Conservation (phyloP, 805 yeast species). For the Myxozyma vanderwaltii region DNA sequence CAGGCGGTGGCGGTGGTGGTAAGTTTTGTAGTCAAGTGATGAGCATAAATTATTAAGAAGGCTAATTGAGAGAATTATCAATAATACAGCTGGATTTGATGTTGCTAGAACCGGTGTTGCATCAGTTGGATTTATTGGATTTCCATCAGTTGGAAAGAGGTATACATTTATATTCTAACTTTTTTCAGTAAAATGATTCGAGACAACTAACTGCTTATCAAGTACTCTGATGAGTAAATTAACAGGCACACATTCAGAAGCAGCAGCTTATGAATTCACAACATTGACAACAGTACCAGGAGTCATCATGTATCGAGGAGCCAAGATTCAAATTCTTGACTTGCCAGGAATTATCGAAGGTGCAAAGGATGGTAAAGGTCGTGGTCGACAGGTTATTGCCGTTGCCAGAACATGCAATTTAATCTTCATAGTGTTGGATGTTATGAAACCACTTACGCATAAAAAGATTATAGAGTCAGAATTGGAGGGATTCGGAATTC, state of each 20-base stretch:
- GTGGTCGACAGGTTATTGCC: constrained; percentile 98
- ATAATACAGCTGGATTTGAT: constrained; percentile 72
- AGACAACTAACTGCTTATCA: background rate
- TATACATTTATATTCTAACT: background rate
- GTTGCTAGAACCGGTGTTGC: constrained; percentile 99
- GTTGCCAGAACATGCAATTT: constrained; percentile 98
- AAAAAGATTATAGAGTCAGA: constrained; percentile 93
- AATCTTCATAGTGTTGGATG: constrained; percentile 91
- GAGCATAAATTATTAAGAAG: background rate
- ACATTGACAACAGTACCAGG: constrained; percentile 98
- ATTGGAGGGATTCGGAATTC: constrained; percentile 95
- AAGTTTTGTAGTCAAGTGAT: too few relatives aligned
- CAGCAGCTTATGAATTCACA: constrained; percentile 88
- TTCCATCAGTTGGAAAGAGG: constrained; percentile 84
- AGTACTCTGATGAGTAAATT: constrained; percentile 77
- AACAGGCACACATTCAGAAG: constrained; percentile 96
- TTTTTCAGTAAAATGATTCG: background rate
- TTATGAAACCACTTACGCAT: constrained; percentile 92
- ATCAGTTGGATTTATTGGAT: constrained; percentile 95
- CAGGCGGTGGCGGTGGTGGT: constrained; percentile 85
- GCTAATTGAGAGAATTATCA: background rate
- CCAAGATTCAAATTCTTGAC: constrained; percentile 97
- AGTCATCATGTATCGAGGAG: constrained; percentile 92
- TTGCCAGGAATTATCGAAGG: constrained; percentile 97
- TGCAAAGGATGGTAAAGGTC: constrained; percentile 97